Conservation (phyloP, 768 basidiomycete genomes). For the Podaxis sp. region DNA sequence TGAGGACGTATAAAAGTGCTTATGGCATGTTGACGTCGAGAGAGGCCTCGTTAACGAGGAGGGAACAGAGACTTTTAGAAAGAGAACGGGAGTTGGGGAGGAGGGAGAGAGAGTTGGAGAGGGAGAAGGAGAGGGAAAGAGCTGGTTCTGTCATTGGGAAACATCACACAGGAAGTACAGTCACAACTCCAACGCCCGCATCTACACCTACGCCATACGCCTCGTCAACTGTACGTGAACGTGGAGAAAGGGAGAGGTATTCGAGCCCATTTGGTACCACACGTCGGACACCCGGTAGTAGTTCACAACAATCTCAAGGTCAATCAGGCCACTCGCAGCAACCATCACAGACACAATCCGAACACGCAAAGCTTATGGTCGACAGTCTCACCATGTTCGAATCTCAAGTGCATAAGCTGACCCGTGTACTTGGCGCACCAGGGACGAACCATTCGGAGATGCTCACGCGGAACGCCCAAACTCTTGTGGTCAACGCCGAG, state of each 20-base stretch:
- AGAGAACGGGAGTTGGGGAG: constrained; percentile 9
- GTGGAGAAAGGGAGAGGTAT: constrained; percentile 10
- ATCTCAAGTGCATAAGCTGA: constrained; percentile 55
- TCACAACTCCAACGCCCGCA: neutral
- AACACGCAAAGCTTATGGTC: constrained; percentile 69
- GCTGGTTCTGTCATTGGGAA: constrained; percentile 23
- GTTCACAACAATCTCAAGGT: neutral
- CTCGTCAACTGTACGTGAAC: constrained; percentile 22
- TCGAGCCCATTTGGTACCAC: constrained; percentile 27
- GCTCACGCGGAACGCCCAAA: constrained; percentile 58
- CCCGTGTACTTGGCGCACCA: constrained; percentile 24
- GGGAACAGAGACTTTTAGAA: constrained; percentile 14
- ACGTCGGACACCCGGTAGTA: constrained; percentile 20
- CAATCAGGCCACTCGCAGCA: constrained; percentile 13
- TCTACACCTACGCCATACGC: constrained; percentile 18
- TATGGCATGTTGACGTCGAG: constrained; percentile 29
- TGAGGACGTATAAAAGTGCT: constrained; percentile 41
- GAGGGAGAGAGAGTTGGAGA: constrained; percentile 20
- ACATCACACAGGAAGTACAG: constrained; percentile 12
- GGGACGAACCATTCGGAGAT: constrained; percentile 33
- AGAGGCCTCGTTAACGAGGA: constrained; percentile 15
- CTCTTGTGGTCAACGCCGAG: constrained; percentile 64
- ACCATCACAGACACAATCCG: constrained; percentile 31
- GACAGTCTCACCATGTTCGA: constrained; percentile 74
- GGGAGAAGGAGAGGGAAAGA: constrained; percentile 11